These are phyloP conservation scores for Paramecium sonneborni DNA, from an alignment of 73 alveolate species.

Conservation along the genomic window DNA sequence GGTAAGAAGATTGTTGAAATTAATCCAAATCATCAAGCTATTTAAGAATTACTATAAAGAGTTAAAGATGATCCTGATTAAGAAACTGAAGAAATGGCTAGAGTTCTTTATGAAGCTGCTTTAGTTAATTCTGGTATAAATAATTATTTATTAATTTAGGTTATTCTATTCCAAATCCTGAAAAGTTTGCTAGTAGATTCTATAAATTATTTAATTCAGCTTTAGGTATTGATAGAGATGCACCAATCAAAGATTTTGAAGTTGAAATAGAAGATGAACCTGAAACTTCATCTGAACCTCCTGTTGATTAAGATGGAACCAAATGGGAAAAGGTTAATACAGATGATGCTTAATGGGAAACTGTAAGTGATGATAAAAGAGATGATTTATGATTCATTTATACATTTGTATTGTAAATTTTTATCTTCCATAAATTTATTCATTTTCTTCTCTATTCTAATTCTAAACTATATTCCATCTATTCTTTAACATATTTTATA, in stretches of 20 bases:
- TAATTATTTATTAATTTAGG: not conserved
- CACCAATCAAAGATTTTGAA: slow-evolving; percentile 71
- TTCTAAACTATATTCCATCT: too few relatives aligned
- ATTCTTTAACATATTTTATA: too few relatives aligned
- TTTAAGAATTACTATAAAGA: slow-evolving; percentile 79
- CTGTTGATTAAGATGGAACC: not conserved
- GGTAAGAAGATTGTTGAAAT: slow-evolving; percentile 93
- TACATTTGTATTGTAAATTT: not conserved
- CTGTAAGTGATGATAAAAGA: not conserved
- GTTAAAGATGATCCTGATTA: slow-evolving; percentile 76
- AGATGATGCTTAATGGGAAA: not conserved
- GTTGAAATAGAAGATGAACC: slow-evolving; percentile 78
- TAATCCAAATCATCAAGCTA: slow-evolving; percentile 96
- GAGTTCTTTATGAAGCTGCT: slow-evolving; percentile 75
- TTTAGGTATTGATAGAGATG: slow-evolving; percentile 74
- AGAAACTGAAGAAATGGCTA: slow-evolving; percentile 74
- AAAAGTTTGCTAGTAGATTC: slow-evolving; percentile 64
- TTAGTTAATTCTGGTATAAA: slow-evolving; percentile 81
- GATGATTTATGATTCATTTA: slow-evolving; percentile 31
- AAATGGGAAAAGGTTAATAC: slow-evolving; percentile 25
- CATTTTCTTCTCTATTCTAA: not conserved
- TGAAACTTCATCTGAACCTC: slow-evolving; percentile 7
- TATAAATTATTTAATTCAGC: slow-evolving; percentile 74
- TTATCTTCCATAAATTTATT: not conserved
- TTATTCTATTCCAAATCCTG: slow-evolving; percentile 73